Conservation (phyloP, 2,329 filamentous ascomycete species). For the Arthroderma uncinatum region DNA sequence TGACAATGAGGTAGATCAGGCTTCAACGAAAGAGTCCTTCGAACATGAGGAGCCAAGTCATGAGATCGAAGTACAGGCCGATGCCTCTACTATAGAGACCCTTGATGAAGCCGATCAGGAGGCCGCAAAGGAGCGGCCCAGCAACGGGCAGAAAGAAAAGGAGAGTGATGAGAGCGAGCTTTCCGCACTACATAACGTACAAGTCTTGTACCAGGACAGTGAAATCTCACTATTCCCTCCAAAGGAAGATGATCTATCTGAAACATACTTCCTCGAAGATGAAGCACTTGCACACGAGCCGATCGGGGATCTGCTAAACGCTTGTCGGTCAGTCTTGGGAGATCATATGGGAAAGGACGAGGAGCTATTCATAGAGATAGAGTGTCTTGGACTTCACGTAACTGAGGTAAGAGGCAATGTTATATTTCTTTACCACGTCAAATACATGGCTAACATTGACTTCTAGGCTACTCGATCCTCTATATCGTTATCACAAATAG, state of each 20-base stretch:
- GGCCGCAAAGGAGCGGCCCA: not conserved
- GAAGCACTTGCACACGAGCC: conserved; percentile 42
- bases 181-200: conserved; percentile 31
- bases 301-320: conserved; percentile 45
- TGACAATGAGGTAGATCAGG: not conserved
- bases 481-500: conserved; percentile 41
- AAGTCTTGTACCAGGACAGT: conserved; percentile 44
- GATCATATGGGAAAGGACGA: conserved; percentile 47
- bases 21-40: not conserved
- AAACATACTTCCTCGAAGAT: conserved; percentile 48
- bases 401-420: conserved; percentile 39
- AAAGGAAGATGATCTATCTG: conserved; percentile 41
- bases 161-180: not conserved
- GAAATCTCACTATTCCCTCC: conserved; percentile 51
- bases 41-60: not conserved
- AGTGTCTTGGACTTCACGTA: conserved; percentile 45
- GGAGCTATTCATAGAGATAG: conserved; percentile 46
- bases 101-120: not conserved
- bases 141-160: not conserved
- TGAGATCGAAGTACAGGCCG: not conserved
- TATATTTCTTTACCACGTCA: conserved; percentile 15
- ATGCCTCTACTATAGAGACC: not conserved
- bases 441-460: not conserved
- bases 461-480: conserved; percentile 37
- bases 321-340: conserved; percentile 45